Evolutionary conservation across 106 monocot species (phyloP).

Genomic region (Dendrobium officinale): DNA sequence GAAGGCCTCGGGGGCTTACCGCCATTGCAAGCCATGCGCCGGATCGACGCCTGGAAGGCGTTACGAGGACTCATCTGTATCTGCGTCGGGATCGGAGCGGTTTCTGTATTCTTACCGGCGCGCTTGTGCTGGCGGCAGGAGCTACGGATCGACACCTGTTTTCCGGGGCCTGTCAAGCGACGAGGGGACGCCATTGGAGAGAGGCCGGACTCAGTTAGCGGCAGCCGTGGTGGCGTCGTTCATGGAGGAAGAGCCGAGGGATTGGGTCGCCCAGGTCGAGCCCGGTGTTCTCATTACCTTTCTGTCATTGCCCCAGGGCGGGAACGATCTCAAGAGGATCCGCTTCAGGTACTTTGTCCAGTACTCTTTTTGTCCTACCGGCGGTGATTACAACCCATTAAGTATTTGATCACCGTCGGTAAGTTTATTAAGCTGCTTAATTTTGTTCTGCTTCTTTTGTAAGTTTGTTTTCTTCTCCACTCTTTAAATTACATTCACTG

Average conservation of each 20-base stretch:
- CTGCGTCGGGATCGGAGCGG: constrained; percentile 48
- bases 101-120: constrained; percentile 57
- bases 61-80: constrained; percentile 38
- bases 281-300: constrained; percentile 95
- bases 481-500: too few relatives aligned
- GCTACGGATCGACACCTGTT: constrained; percentile 45
- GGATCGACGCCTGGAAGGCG: constrained; percentile 19
- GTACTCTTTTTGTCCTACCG: neutral
- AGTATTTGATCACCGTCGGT: too few relatives aligned
- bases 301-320: constrained; percentile 57
- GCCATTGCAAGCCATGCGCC: constrained; percentile 69
- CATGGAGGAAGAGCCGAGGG: constrained; percentile 47
- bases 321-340: constrained; percentile 86
- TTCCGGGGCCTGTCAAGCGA: constrained; percentile 43
- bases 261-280: constrained; percentile 96
- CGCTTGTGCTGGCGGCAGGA: constrained; percentile 22
- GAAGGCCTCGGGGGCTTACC: constrained; percentile 82
- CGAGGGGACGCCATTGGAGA: constrained; percentile 66
- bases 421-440: too few relatives aligned
- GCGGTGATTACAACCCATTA: too few relatives aligned
- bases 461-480: too few relatives aligned
- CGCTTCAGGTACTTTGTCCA: constrained; percentile 63
- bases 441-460: too few relatives aligned
- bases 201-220: constrained; percentile 37
- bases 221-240: constrained; percentile 12